Evolutionary conservation across 202 grass and related monocot species (phyloP), one percentile per base, ranked within the genome.

Genomic region (Setaria viridis): DNA sequence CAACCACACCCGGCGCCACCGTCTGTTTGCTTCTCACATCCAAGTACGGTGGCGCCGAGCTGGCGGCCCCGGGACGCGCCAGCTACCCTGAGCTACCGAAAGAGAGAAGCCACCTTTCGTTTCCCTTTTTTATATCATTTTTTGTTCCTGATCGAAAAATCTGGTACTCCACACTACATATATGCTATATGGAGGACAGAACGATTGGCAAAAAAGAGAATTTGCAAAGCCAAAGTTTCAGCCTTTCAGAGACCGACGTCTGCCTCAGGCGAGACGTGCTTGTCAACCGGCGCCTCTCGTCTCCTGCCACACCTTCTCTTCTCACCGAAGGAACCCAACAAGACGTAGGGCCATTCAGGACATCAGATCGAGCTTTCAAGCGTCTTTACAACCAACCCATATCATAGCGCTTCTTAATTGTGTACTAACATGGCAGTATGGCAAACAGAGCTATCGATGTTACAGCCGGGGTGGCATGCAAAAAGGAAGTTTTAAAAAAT

Each of bases 21-120:
- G 59, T 87, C 77, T 64, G 69, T 47, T 87, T 66, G 70, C 69
- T 81, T 46, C 80, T 87, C 89, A 87, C 89, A 84, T 91, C 81
- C 76, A 49, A 58, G 76, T 71, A 72, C 29, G 89, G 85, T 87
- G 85, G 76, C 1, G 70, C 62, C 1, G 33, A 66, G 84, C 56
- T 84, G 86, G 74, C 51, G 25, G 12, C 5, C 43, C 16, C 49
- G 12, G 17, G 79, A 86, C 83, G 76, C 62, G 66, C 65, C 46
- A 90, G 70, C 87, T 74, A 74, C 68, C 78, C 79, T 33, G 48
- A 79, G 32, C 80, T 62, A 87, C 76, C 56, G 89, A 88, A 81
- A 88, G 81, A 60, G 80, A 87, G 76, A 71, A 84, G 80, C 20
- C 63, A 87, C 62, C 85, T 16, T 76, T 80, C 54, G 4, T 34